Evolutionary conservation across 2,329 filamentous ascomycete species (phyloP).

Genomic region (Phialophora verrucosa): DNA sequence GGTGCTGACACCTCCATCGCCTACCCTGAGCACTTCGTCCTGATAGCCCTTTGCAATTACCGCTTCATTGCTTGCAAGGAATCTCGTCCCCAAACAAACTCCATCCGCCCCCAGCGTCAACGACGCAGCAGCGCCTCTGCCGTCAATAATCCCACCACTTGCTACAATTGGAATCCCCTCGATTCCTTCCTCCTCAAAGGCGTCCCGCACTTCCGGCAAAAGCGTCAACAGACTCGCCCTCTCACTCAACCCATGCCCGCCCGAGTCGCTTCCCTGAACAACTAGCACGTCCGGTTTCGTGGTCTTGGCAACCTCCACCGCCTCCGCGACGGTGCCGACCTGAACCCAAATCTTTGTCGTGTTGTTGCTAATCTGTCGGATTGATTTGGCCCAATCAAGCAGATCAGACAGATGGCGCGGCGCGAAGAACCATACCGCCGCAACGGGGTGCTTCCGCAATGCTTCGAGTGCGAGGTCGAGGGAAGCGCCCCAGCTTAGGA

Average conservation of each 20-base stretch:
- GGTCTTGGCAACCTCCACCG: conserved; percentile 48
- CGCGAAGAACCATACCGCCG: conserved; percentile 51
- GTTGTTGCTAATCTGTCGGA: conserved; percentile 49
- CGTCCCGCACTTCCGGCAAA: conserved; percentile 58
- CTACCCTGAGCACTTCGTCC: conserved; percentile 54
- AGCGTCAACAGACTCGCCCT: conserved; percentile 56
- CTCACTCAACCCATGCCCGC: conserved; percentile 58
- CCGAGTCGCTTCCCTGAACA: conserved; percentile 60
- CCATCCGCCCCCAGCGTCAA: conserved; percentile 60
- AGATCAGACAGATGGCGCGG: conserved; percentile 45
- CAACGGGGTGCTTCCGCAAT: conserved; percentile 44
- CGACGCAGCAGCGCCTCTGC: conserved; percentile 57
- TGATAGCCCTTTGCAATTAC: conserved; percentile 58
- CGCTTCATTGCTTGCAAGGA: conserved; percentile 61
- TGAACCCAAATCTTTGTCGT: conserved; percentile 61
- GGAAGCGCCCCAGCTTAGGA: conserved; percentile 48
- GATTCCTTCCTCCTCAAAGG: conserved; percentile 40
- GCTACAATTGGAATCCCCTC: conserved; percentile 54
- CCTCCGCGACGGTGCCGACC: conserved; percentile 57
- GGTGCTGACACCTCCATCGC: conserved; percentile 59
- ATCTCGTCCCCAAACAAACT: conserved; percentile 67
- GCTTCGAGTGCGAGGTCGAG: conserved; percentile 41
- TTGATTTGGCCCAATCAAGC: conserved; percentile 51
- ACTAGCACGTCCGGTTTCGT: conserved; percentile 58
- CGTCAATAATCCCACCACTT: conserved; percentile 61